Conservation (phyloP, 2,329 filamentous ascomycete species). For the Colletotrichum lindemuthianum region DNA sequence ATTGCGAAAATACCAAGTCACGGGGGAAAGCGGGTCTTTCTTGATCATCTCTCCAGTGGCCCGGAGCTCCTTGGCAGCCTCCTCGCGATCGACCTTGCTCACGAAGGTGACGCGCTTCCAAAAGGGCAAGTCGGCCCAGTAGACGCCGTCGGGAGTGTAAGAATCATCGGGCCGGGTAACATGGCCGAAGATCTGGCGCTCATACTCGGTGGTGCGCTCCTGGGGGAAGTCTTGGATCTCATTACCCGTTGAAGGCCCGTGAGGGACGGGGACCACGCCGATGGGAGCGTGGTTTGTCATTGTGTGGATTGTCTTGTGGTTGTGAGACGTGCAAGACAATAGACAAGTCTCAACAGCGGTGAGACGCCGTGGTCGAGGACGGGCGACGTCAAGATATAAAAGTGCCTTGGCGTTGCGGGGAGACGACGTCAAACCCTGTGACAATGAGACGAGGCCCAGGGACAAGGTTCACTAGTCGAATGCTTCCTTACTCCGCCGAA, state of each 20-base stretch:
- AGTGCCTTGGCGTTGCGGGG: constrained; percentile 8
- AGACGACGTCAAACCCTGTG: constrained; percentile 27
- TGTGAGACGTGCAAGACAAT: neutral
- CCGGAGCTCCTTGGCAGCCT: constrained; percentile 73
- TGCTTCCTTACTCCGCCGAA: constrained; percentile 25
- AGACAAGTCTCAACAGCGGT: constrained; percentile 1
- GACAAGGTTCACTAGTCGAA: constrained; percentile 22
- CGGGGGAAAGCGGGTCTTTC: constrained; percentile 82
- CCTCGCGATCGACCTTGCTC: constrained; percentile 74
- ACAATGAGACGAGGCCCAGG: constrained; percentile 17
- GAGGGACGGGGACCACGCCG: constrained; percentile 66
- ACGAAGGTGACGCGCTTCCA: constrained; percentile 79
- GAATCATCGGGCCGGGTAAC: constrained; percentile 89
- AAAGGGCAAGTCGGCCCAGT: constrained; percentile 91
- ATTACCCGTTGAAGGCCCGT: constrained; percentile 60
- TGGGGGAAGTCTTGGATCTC: constrained; percentile 59
- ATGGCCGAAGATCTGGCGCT: constrained; percentile 75
- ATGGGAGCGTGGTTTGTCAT: constrained; percentile 49
- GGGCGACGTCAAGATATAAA: constrained; percentile 16
- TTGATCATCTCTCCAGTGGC: constrained; percentile 84
- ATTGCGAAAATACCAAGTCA: constrained; percentile 89
- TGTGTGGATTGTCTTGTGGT: neutral
- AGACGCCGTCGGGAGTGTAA: constrained; percentile 82
- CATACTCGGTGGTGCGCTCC: constrained; percentile 57
- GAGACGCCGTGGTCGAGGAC: constrained; percentile 1